These are phyloP conservation scores for Flaveria bidentis DNA, from an alignment of 129 eudicot species.

Conservation along the genomic window DNA sequence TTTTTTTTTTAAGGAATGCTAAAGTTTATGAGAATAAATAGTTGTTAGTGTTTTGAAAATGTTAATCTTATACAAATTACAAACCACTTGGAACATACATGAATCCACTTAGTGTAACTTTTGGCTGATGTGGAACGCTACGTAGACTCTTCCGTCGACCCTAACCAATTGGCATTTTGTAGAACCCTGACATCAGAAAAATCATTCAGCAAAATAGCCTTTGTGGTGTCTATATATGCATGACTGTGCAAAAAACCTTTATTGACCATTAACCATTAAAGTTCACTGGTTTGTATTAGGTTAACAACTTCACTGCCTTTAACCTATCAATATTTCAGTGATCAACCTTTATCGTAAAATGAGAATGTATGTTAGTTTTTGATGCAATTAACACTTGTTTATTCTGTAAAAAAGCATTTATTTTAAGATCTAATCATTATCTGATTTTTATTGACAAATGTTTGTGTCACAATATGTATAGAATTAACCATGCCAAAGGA, in stretches of 20 bases:
- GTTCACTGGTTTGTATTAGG: not conserved
- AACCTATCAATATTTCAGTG: not conserved
- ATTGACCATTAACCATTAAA: not conserved
- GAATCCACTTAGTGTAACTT: too few relatives aligned
- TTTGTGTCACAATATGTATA: constrained; percentile 1
- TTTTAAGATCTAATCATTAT: not conserved
- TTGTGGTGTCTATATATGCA: not conserved
- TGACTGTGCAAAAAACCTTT: not conserved
- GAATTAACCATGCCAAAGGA: constrained; percentile 64
- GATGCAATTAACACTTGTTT: not conserved
- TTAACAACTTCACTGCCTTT: not conserved
- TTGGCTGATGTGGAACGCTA: too few relatives aligned
- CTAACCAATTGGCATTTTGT: not conserved
- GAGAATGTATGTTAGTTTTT: not conserved
- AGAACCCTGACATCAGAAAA: not conserved
- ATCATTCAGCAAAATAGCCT: not conserved
- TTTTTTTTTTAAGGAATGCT: not conserved
- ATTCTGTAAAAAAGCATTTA: not conserved
- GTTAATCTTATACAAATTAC: too few relatives aligned
- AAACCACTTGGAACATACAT: too few relatives aligned
- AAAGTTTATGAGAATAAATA: too few relatives aligned
- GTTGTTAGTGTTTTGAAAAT: too few relatives aligned
- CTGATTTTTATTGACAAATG: not conserved
- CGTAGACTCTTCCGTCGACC: too few relatives aligned
- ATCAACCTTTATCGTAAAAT: not conserved